A percentile compares a stretch with the other conserved stretches of the same genome.
Conservation (phyloP, 1,139 yeast species). For the Zygosaccharomyces sapae region DNA sequence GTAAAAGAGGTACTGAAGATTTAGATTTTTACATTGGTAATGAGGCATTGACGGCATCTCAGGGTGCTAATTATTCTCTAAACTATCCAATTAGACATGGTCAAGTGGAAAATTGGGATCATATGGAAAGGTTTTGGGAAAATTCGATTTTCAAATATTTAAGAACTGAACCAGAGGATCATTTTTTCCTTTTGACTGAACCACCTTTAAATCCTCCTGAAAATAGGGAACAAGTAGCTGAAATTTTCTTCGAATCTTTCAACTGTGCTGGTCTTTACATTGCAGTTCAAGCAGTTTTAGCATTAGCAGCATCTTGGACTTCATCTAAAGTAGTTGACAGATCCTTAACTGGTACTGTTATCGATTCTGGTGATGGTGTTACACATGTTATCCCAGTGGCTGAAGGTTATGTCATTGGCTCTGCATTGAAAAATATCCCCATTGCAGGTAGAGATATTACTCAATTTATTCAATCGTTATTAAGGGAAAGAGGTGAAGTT, state of each 20-base stretch:
- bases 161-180: slow-evolving; percentile 98
- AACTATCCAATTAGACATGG: slow-evolving; percentile 95
- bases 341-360: slow-evolving; percentile 95
- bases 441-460: slow-evolving; percentile 98
- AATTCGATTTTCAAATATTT: slow-evolving; percentile 91
- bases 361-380: slow-evolving; percentile 96
- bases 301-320: slow-evolving; percentile 99
- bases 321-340: slow-evolving; percentile 92
- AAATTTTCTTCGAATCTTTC: slow-evolving; percentile 96
- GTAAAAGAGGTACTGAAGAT: slow-evolving; percentile 89
- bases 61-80: slow-evolving; percentile 83
- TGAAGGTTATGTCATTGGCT: slow-evolving; percentile 97
- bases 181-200: slow-evolving; percentile 88
- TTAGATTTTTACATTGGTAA: slow-evolving; percentile 94
- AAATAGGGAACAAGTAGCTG: slow-evolving; percentile 97
- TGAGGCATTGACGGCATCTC: slow-evolving; percentile 86
- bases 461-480: slow-evolving; percentile 80
- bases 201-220: slow-evolving; percentile 99
- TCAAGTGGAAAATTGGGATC: slow-evolving; percentile 98
- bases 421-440: slow-evolving; percentile 97
- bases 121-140: slow-evolving; percentile 99
- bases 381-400: slow-evolving; percentile 99
- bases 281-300: slow-evolving; percentile 98
- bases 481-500: slow-evolving; percentile 94
- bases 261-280: slow-evolving; percentile 97